phyloP scores from a whole-genome alignment of 768 basidiomycete species.

The Tricholoma sp. region DNA sequence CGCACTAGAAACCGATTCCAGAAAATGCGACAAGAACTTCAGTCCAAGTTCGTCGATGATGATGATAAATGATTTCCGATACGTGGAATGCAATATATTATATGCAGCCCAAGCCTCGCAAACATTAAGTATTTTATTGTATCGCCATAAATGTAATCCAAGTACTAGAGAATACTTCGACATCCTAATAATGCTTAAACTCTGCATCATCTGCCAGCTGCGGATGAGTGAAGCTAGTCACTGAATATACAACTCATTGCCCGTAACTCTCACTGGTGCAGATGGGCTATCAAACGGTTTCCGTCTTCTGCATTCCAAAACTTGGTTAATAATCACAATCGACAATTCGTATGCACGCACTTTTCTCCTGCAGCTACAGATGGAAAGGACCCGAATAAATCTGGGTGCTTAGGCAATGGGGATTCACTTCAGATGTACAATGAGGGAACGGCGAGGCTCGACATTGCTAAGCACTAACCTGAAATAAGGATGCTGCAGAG shows the following conservation, averaged over 20 bases:
- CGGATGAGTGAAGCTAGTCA: background rate
- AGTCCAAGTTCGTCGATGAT: constrained; percentile 31
- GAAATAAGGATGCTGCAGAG: constrained; percentile 89
- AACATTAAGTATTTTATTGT: background rate
- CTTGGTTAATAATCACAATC: constrained; percentile 5
- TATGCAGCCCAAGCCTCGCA: background rate
- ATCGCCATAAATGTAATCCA: background rate
- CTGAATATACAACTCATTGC: constrained; percentile 45
- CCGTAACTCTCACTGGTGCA: constrained; percentile 70
- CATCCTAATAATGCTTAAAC: background rate
- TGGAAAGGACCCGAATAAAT: constrained; percentile 93
- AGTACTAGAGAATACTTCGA: background rate
- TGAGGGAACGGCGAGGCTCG: background rate
- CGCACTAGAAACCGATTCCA: constrained; percentile 62
- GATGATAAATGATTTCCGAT: constrained; percentile 13
- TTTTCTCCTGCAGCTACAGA: constrained; percentile 95
- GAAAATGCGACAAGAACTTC: constrained; percentile 55
- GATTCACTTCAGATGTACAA: constrained; percentile 59
- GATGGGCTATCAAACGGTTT: constrained; percentile 78
- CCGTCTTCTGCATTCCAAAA: constrained; percentile 46
- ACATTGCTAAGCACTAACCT: constrained; percentile 40
- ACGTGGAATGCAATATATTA: background rate
- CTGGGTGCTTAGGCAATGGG: constrained; percentile 93
- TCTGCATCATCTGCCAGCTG: background rate
- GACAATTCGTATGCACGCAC: constrained; percentile 37